phyloP scores from a whole-genome alignment of 1,284 basidiomycete species.

The Thelephora terrestris region DNA sequence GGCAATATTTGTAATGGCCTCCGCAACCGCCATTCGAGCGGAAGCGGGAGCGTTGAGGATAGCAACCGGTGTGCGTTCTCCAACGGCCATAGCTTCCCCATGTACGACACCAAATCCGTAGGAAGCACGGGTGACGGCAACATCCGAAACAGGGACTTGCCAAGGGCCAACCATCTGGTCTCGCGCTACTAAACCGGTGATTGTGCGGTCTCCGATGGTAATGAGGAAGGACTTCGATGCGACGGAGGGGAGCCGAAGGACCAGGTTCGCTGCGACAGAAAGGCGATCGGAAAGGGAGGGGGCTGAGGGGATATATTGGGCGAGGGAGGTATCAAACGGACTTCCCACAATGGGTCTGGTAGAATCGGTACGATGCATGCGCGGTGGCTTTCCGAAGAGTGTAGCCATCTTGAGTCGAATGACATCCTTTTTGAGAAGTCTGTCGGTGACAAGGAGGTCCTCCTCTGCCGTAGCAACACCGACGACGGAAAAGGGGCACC shows the following conservation, averaged over 20 bases:
- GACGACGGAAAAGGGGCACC: slow-evolving; percentile 90
- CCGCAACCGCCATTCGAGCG: slow-evolving; percentile 92
- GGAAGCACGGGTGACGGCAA: slow-evolving; percentile 90
- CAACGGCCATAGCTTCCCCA: slow-evolving; percentile 97
- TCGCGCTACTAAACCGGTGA: slow-evolving; percentile 90
- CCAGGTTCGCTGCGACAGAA: slow-evolving; percentile 60
- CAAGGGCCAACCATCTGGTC: slow-evolving; percentile 99
- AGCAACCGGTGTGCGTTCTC: slow-evolving; percentile 91
- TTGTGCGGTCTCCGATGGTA: slow-evolving; percentile 92
- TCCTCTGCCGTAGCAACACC: slow-evolving; percentile 79
- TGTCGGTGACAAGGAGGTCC: slow-evolving; percentile 84
- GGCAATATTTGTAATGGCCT: slow-evolving; percentile 86
- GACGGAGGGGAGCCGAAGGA: slow-evolving; percentile 87
- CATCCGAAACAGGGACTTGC: slow-evolving; percentile 97
- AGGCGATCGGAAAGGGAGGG: slow-evolving; percentile 34
- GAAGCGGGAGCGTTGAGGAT: slow-evolving; percentile 83
- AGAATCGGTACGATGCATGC: slow-evolving; percentile 75
- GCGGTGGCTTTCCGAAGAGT: slow-evolving; percentile 94
- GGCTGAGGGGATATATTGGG: slow-evolving; percentile 47
- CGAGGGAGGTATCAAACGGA: slow-evolving; percentile 68
- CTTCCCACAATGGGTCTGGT: slow-evolving; percentile 40
- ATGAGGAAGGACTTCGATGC: slow-evolving; percentile 97
- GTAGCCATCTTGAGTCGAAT: slow-evolving; percentile 92
- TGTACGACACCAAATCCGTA: slow-evolving; percentile 82
- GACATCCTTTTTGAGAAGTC: slow-evolving; percentile 70